These are phyloP conservation scores for Monilinia laxa DNA, from an alignment of 2,329 filamentous ascomycete genomes.

Conservation along the genomic window DNA sequence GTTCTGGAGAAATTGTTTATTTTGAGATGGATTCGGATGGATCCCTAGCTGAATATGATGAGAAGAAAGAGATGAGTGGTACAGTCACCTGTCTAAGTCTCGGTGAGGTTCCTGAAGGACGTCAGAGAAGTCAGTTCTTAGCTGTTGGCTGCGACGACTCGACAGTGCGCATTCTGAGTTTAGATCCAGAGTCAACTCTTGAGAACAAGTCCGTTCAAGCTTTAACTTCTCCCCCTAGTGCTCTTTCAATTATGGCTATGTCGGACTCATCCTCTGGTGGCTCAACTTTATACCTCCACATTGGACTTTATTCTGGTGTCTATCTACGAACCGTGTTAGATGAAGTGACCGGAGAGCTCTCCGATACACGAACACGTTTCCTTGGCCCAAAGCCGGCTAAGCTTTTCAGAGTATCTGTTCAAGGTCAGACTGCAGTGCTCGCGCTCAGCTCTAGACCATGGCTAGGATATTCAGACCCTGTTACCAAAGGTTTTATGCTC, in stretches of 20 bases:
- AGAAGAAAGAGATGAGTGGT: slow-evolving; percentile 91
- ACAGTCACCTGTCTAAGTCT: slow-evolving; percentile 95
- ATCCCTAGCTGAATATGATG: slow-evolving; percentile 87
- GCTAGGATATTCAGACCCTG: slow-evolving; percentile 88
- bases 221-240: slow-evolving; percentile 83
- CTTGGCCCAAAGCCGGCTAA: slow-evolving; percentile 87
- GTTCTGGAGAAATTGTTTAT: slow-evolving; percentile 94
- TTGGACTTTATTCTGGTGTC: slow-evolving; percentile 91
- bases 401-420: slow-evolving; percentile 86
- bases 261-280: slow-evolving; percentile 87
- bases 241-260: slow-evolving; percentile 92
- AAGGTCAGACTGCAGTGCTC: slow-evolving; percentile 80
- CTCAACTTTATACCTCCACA: slow-evolving; percentile 88
- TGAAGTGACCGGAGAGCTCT: slow-evolving; percentile 91
- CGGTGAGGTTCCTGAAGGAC: slow-evolving; percentile 87
- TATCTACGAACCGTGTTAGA: slow-evolving; percentile 94
- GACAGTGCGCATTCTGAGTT: slow-evolving; percentile 86
- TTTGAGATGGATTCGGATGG: slow-evolving; percentile 97
- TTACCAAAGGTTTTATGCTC: slow-evolving; percentile 84
- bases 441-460: slow-evolving; percentile 92
- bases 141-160: slow-evolving; percentile 97
- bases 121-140: slow-evolving; percentile 84
- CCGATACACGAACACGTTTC: slow-evolving; percentile 92
- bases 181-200: slow-evolving; percentile 85
- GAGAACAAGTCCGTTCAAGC: slow-evolving; percentile 95